A percentile compares a stretch with the other conserved stretches of the same genome.
Conservation (phyloP, 2,329 filamentous ascomycete species). For the Scytalidium sp. region DNA sequence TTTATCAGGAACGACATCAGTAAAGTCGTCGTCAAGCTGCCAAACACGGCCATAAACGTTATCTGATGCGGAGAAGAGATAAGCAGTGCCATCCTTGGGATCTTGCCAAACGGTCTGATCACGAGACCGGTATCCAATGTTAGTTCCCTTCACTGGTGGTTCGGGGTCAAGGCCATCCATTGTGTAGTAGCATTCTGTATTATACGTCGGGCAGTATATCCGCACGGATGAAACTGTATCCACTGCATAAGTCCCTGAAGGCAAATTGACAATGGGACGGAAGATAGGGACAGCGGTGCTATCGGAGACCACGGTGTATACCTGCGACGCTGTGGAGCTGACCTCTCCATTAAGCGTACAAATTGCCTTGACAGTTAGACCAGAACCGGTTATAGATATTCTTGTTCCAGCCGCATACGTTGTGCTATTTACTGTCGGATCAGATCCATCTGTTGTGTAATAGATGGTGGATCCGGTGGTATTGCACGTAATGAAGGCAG, state of each 20-base stretch:
- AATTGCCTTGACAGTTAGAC: slow-evolving; percentile 6
- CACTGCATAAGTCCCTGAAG: slow-evolving; percentile 4
- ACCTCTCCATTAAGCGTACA: neutral
- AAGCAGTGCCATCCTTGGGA: neutral
- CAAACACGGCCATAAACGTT: slow-evolving; percentile 6
- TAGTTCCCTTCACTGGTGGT: slow-evolving; percentile 4
- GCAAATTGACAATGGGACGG: slow-evolving; percentile 4
- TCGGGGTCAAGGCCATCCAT: slow-evolving; percentile 7
- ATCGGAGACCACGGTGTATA: slow-evolving; percentile 2
- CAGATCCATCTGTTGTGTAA: slow-evolving; percentile 7
- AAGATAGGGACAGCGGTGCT: slow-evolving; percentile 5
- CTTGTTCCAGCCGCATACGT: neutral
- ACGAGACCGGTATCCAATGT: slow-evolving; percentile 7
- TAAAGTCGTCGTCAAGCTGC: slow-evolving; percentile 6
- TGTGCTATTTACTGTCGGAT: slow-evolving; percentile 2
- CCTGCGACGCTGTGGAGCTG: slow-evolving; percentile 4
- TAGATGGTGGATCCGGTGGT: slow-evolving; percentile 6
- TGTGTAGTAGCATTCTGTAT: slow-evolving; percentile 7
- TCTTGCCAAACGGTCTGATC: slow-evolving; percentile 7
- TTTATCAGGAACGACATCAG: slow-evolving; percentile 7
- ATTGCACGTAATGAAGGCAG: slow-evolving; percentile 6
- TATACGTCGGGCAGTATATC: slow-evolving; percentile 7
- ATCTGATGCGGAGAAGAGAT: slow-evolving; percentile 5
- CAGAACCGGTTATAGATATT: slow-evolving; percentile 5
- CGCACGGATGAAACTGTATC: slow-evolving; percentile 1